Conservation (phyloP, 2,329 filamentous ascomycete species). For the Fusarium ambrosium region DNA sequence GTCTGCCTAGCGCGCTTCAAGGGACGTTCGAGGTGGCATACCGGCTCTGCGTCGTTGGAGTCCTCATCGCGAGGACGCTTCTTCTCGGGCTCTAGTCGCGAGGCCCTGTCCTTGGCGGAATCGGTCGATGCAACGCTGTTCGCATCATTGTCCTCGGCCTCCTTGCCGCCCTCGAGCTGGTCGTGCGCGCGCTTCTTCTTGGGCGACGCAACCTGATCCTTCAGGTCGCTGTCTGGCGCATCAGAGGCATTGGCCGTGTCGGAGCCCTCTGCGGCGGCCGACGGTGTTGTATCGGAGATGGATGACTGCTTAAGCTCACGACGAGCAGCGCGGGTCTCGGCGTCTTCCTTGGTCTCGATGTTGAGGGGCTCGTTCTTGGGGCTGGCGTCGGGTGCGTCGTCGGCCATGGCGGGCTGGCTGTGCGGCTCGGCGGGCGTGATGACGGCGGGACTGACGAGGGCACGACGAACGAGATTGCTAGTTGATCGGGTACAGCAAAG, state of each 20-base stretch:
- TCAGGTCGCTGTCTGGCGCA: slow-evolving; percentile 54
- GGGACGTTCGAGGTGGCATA: slow-evolving; percentile 43
- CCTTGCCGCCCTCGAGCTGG: slow-evolving; percentile 66
- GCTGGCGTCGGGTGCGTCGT: slow-evolving; percentile 58
- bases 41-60: slow-evolving; percentile 49
- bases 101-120: slow-evolving; percentile 63
- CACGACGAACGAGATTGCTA: slow-evolving; percentile 12
- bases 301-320: slow-evolving; percentile 75
- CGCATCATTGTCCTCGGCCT: slow-evolving; percentile 58
- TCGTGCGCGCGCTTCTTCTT: slow-evolving; percentile 77
- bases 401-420: slow-evolving; percentile 56
- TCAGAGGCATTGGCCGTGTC: slow-evolving; percentile 48
- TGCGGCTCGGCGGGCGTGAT: slow-evolving; percentile 35
- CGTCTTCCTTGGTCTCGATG: slow-evolving; percentile 66
- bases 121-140: slow-evolving; percentile 59
- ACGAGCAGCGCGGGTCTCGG: slow-evolving; percentile 73
- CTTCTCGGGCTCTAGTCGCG: slow-evolving; percentile 70
- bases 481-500: slow-evolving; percentile 2
- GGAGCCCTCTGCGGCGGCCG: slow-evolving; percentile 37
- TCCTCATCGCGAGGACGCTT: slow-evolving; percentile 72
- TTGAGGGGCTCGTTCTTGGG: slow-evolving; percentile 53
- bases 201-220: slow-evolving; percentile 68
- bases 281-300: slow-evolving; percentile 65
- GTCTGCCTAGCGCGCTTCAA: not conserved
- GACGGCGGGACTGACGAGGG: slow-evolving; percentile 26